phyloP scores from a whole-genome alignment of 139 green algal genomes.

The Pseudopediastrum boryanum region DNA sequence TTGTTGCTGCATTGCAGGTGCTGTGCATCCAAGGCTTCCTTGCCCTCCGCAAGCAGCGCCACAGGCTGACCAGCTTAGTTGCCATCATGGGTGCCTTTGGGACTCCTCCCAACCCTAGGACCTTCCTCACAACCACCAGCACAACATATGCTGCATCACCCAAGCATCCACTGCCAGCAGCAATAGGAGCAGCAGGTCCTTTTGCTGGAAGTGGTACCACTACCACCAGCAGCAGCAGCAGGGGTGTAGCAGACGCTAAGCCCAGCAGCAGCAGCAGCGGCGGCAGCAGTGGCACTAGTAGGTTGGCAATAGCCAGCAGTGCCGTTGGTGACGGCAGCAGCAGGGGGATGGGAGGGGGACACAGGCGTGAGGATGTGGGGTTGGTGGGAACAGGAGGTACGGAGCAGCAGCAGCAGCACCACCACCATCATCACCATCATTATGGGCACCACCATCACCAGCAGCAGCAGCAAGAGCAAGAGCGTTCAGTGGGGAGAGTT shows the following conservation, averaged over 20 bases:
- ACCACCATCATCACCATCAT: neutral
- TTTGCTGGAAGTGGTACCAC: neutral
- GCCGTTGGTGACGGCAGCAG: neutral
- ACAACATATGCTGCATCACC: neutral
- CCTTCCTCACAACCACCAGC: neutral
- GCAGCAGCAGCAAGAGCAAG: too few relatives aligned
- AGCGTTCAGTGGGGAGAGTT: too few relatives aligned
- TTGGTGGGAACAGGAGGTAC: neutral
- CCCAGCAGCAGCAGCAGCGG: neutral
- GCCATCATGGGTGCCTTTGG: constrained; percentile 25
- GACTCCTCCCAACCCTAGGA: neutral
- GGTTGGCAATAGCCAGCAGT: too few relatives aligned
- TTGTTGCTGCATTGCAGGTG: constrained; percentile 53
- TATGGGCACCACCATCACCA: neutral
- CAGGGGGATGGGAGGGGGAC: too few relatives aligned
- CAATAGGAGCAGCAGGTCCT: constrained; percentile 16
- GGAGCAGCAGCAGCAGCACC: neutral
- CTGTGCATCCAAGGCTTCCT: constrained; percentile 98
- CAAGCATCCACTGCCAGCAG: neutral
- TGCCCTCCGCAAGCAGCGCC: constrained; percentile 84
- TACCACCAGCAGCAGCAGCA: constrained; percentile 9
- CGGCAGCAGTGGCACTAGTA: neutral
- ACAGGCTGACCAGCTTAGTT: constrained; percentile 68
- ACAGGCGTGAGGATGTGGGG: too few relatives aligned
- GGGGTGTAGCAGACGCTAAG: neutral